Percentiles rank a stretch among this genome's conserved stretches.
phyloP scores from a whole-genome alignment of 768 basidiomycete genomes.

The Amanita rubescens region DNA sequence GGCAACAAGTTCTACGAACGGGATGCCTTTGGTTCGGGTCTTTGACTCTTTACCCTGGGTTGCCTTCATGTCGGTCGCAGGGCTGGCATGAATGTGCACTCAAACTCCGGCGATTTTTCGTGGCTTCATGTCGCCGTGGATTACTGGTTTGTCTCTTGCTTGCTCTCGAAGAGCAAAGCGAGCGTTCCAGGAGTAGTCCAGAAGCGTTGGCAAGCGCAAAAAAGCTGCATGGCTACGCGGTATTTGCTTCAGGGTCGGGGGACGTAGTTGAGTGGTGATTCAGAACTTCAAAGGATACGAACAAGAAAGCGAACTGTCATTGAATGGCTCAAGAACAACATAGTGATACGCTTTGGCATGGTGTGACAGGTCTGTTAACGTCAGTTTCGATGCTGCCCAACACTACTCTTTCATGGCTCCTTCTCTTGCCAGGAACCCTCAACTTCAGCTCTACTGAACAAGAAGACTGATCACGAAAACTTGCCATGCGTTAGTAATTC shows the following conservation, averaged over 20 bases:
- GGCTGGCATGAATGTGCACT: slow-evolving; percentile 16
- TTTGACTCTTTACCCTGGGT: slow-evolving; percentile 33
- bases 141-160: slow-evolving; percentile 22
- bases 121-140: slow-evolving; percentile 47
- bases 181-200: slow-evolving; percentile 27
- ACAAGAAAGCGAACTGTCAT: slow-evolving; percentile 23
- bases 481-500: slow-evolving; percentile 30
- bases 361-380: slow-evolving; percentile 10
- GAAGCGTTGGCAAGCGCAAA: slow-evolving; percentile 46
- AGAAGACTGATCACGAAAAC: slow-evolving; percentile 30
- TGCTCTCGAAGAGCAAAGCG: slow-evolving; percentile 11
- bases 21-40: slow-evolving; percentile 34
- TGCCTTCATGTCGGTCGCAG: slow-evolving; percentile 8
- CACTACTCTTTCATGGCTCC: slow-evolving; percentile 12
- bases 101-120: slow-evolving; percentile 50
- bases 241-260: slow-evolving; percentile 10
- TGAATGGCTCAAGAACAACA: slow-evolving; percentile 3
- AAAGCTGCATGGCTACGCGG: slow-evolving; percentile 46
- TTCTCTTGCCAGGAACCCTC: slow-evolving; percentile 26
- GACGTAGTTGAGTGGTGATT: slow-evolving; percentile 2
- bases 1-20: slow-evolving; percentile 30
- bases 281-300: slow-evolving; percentile 18
- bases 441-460: slow-evolving; percentile 33
- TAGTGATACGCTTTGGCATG: slow-evolving; percentile 21
- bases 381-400: slow-evolving; percentile 2